Evolutionary conservation across 1,139 yeast genomes (phyloP).

Genomic region (Candida smagusa): DNA sequence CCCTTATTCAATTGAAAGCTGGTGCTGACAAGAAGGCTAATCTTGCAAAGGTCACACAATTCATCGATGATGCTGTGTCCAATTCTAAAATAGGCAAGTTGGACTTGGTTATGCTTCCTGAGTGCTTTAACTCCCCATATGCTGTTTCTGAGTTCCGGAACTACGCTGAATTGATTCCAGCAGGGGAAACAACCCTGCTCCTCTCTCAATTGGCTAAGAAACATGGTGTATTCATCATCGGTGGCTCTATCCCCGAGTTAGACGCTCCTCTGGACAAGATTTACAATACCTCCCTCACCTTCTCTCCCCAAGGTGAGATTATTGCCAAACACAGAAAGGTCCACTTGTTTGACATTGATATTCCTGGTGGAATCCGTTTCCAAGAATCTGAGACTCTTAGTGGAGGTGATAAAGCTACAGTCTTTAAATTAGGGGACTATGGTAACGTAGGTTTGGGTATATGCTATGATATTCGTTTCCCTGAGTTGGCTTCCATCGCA

Average conservation of each 20-base stretch:
- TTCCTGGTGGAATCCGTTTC: constrained; percentile 84
- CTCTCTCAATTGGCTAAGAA: constrained; percentile 63
- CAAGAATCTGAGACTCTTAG: constrained; percentile 73
- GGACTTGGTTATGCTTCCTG: constrained; percentile 74
- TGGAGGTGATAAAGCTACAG: constrained; percentile 80
- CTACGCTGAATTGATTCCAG: constrained; percentile 75
- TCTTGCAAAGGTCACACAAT: constrained; percentile 48
- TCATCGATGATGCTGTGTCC: constrained; percentile 47
- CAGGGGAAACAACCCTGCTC: constrained; percentile 64
- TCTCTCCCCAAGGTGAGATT: constrained; percentile 64
- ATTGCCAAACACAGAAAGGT: constrained; percentile 86
- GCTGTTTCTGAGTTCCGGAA: constrained; percentile 81
- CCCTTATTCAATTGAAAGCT: constrained; percentile 74
- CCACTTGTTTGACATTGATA: constrained; percentile 87
- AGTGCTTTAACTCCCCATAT: constrained; percentile 95
- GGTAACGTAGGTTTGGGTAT: constrained; percentile 88
- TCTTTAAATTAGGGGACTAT: constrained; percentile 61
- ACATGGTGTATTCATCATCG: constrained; percentile 62
- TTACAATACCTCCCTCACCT: constrained; percentile 81
- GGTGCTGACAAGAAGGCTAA: constrained; percentile 64
- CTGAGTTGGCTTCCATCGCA: constrained; percentile 81
- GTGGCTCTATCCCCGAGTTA: constrained; percentile 89
- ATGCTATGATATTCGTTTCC: constrained; percentile 90
- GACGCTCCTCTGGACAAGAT: constrained; percentile 50
- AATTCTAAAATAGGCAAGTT: constrained; percentile 45